These are phyloP conservation scores for Hordeum vulgare DNA, from an alignment of 176 grass and related monocot species.

Conservation along the genomic window DNA sequence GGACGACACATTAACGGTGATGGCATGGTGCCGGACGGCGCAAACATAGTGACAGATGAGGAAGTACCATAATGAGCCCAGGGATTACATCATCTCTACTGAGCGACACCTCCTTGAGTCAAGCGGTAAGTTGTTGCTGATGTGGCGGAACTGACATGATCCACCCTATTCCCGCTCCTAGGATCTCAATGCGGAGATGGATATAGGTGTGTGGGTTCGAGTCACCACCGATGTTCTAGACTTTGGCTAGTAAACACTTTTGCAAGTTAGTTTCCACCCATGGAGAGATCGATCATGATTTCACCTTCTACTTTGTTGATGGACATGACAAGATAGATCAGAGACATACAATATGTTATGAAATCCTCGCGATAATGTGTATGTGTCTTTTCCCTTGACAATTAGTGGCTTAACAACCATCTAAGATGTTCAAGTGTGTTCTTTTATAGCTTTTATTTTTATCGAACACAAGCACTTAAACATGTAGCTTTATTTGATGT, in stretches of 20 bases:
- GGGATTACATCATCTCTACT: not conserved
- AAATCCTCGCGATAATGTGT: not conserved
- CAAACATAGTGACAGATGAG: not conserved
- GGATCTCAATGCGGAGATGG: not conserved
- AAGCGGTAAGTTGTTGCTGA: not conserved
- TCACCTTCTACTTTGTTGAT: not conserved
- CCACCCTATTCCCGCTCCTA: not conserved
- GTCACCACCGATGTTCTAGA: not conserved
- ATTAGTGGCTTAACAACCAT: not conserved
- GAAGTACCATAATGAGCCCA: not conserved
- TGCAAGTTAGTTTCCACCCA: not conserved
- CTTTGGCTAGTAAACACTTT: not conserved
- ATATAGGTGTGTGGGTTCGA: not conserved
- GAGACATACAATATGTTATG: not conserved
- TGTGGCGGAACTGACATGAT: not conserved
- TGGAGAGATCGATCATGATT: not conserved
- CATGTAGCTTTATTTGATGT: no score
- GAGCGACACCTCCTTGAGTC: not conserved
- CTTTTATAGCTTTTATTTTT: no score
- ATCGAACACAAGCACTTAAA: no score
- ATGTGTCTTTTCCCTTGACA: not conserved
- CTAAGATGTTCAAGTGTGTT: no score
- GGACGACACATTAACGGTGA: not conserved
- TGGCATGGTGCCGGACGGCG: not conserved
- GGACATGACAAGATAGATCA: not conserved